phyloP scores from a whole-genome alignment of 345 rosid species.

The Citrus sinensis region DVS_A1.0 CM039162.1:28128001-28128500 shows the following conservation, averaged over 20 bases:
- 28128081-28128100: slow-evolving; percentile 6
- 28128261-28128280: neutral
- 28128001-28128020: slow-evolving; percentile 8
- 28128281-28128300: slow-evolving; percentile 29
- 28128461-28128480: neutral
- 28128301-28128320: slow-evolving; percentile 20
- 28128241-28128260: slow-evolving; percentile 23
- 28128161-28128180: neutral
- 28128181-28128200: slow-evolving; percentile 1
- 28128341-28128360: neutral
- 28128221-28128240: slow-evolving; percentile 12
- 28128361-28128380: neutral
- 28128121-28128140: neutral
- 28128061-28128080: neutral
- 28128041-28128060: neutral
- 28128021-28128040: slow-evolving; percentile 8
- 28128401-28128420: slow-evolving; percentile 14
- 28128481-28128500: slow-evolving; percentile 3
- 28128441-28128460: slow-evolving; percentile 41
- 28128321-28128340: slow-evolving; percentile 16
- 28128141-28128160: slow-evolving; percentile 5
- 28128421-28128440: slow-evolving; percentile 15
- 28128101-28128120: slow-evolving; percentile 17
- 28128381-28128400: slow-evolving; percentile 22
- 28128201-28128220: neutral